These are phyloP conservation scores for Phaeosphaeria sp. DNA, from an alignment of 2,329 filamentous ascomycete species.

Conservation along the genomic window DNA sequence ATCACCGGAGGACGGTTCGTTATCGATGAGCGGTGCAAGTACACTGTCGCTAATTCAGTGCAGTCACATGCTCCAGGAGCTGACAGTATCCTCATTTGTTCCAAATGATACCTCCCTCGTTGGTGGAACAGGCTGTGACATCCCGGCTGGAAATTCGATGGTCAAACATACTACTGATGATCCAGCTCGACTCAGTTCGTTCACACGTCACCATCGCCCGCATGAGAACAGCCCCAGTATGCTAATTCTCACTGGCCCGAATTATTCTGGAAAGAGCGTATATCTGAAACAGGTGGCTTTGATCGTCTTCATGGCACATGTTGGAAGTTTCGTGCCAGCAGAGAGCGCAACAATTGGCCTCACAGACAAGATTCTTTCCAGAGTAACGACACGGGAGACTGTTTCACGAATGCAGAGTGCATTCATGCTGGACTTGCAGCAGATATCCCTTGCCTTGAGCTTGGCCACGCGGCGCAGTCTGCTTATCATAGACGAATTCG, in stretches of 20 bases:
- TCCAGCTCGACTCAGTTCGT: conserved; percentile 7
- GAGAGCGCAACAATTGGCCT: conserved; percentile 77
- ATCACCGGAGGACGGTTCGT: conserved; percentile 75
- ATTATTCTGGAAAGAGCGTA: conserved; percentile 95
- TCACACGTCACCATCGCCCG: conserved; percentile 7
- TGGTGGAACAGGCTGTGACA: conserved; percentile 58
- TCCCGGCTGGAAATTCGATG: conserved; percentile 1
- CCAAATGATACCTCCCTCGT: conserved; percentile 77
- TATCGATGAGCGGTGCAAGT: not conserved
- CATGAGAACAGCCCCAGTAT: conserved; percentile 63
- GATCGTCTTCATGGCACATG: conserved; percentile 89
- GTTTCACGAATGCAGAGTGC: conserved; percentile 69
- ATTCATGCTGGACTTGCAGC: conserved; percentile 85
- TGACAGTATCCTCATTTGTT: conserved; percentile 80
- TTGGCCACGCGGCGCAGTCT: conserved; percentile 78
- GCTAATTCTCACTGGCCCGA: conserved; percentile 87
- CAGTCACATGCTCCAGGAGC: conserved; percentile 83
- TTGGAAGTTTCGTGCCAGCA: conserved; percentile 89
- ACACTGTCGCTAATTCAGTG: not conserved
- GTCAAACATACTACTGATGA: not conserved
- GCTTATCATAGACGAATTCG: conserved; percentile 92
- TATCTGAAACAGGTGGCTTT: conserved; percentile 93
- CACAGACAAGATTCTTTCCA: conserved; percentile 90
- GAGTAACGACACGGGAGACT: conserved; percentile 76
- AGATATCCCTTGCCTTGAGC: conserved; percentile 78